phyloP scores from a whole-genome alignment of 768 basidiomycete genomes.

The Boletus reticuloceps region DNA sequence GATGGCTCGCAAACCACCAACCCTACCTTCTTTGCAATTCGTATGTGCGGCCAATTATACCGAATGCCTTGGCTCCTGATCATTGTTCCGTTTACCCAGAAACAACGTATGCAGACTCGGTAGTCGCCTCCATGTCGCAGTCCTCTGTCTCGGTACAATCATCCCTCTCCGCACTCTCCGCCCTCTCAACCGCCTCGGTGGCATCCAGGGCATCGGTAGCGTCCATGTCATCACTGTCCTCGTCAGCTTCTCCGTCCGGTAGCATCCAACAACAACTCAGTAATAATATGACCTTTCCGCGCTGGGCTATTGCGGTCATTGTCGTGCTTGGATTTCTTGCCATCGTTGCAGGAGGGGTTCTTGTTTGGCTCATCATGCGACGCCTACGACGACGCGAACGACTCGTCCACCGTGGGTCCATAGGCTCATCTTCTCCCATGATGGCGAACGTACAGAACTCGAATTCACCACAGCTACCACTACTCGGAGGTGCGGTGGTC shows the following conservation, averaged over 20 bases:
- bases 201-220: conserved; percentile 38
- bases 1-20: conserved; percentile 63
- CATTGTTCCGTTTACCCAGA: conserved; percentile 39
- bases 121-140: conserved; percentile 54
- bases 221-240: conserved; percentile 28
- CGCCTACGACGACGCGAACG: conserved; percentile 53
- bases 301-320: conserved; percentile 91
- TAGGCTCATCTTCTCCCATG: conserved; percentile 82
- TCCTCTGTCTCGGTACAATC: conserved; percentile 36
- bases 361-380: conserved; percentile 72
- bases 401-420: conserved; percentile 64
- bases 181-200: conserved; percentile 37
- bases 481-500: conserved; percentile 37
- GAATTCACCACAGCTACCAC: conserved; percentile 45
- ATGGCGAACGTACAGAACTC: conserved; percentile 57
- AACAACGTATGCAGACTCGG: conserved; percentile 72
- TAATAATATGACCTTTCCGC: conserved; percentile 55
- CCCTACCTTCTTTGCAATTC: conserved; percentile 75
- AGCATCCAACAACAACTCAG: conserved; percentile 47
- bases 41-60: conserved; percentile 48
- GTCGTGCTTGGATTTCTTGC: conserved; percentile 84
- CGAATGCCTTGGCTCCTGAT: conserved; percentile 5
- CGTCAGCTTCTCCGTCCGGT: conserved; percentile 24
- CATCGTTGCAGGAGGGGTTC: conserved; percentile 63
- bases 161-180: conserved; percentile 26